phyloP scores from a whole-genome alignment of 495 filamentous ascomycete species.

The Staphylotrichum longicolle region DNA sequence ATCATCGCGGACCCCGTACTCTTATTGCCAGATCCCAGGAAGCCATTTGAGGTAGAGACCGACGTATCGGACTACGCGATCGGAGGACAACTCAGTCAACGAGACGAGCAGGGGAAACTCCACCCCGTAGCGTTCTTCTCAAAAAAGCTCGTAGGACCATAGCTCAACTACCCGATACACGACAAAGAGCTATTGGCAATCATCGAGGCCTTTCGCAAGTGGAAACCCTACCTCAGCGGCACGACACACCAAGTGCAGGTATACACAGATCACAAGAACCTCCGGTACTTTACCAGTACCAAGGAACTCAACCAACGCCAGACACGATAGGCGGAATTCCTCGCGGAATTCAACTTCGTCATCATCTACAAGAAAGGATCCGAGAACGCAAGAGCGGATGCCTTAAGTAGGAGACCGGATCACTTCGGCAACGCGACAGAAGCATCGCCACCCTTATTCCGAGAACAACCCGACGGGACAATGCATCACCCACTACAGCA shows the following conservation, averaged over 20 bases:
- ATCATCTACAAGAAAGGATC: too few relatives aligned
- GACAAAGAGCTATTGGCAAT: constrained; percentile 16
- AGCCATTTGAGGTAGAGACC: constrained; percentile 15
- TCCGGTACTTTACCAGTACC: constrained; percentile 33
- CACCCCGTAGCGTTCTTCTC: constrained; percentile 17
- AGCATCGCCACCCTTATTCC: too few relatives aligned
- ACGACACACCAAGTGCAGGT: constrained; percentile 9
- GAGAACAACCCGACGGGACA: too few relatives aligned
- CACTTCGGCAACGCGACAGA: too few relatives aligned
- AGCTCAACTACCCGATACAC: constrained; percentile 11
- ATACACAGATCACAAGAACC: constrained; percentile 16
- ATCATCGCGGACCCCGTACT: too few relatives aligned
- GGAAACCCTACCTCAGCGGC: constrained; percentile 7
- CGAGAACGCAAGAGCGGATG: too few relatives aligned
- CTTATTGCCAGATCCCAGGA: too few relatives aligned
- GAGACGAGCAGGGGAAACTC: too few relatives aligned
- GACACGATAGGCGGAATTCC: constrained; percentile 26
- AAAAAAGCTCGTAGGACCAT: constrained; percentile 9
- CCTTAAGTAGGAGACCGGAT: too few relatives aligned
- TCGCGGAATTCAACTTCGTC: constrained; percentile 32
- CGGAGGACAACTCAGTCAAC: constrained; percentile 13
- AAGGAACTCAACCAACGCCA: constrained; percentile 30
- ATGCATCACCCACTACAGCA: constrained; percentile 36
- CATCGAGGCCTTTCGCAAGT: constrained; percentile 12
- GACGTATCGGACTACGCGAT: constrained; percentile 14